Evolutionary conservation across 179 eudicot genomes (phyloP), one percentile per base, ranked within the genome.

Genomic region (Gypsophila paniculata): DNA sequence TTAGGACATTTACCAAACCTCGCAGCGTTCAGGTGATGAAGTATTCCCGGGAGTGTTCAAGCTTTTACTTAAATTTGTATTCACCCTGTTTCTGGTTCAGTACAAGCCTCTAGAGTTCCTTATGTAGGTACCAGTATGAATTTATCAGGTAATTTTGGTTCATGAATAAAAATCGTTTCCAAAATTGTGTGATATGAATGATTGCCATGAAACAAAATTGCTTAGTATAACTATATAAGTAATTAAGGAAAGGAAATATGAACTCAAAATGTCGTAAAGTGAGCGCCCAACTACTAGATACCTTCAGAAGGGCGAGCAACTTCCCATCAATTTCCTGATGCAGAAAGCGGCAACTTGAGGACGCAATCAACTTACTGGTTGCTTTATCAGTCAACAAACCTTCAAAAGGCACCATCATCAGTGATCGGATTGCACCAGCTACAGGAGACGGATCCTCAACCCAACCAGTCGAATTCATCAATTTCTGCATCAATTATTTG

Each of bases 361-460:
- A 83, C 52, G 85, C 84, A 72, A 95, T 85, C 68, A 95, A 84
- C 79, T 83, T 78, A 81, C 84, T 78, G 32, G 99, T 89, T 72
- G 93, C 78, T 78, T 90, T 83, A 73, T 90, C 90, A 18, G 96
- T 83, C 77, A 90, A 76, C 32, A 76, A 67, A 70, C 88, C 96
- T 63, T 87, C 91, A 48, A 82, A 51, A 76, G 86, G 85, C 76
- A 82, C 80, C 76, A 83, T 82, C 79, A 84, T 72, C 78, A 85
- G 71, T 58, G 83, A 84, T 77, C 86, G 83, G 74, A 79, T 77
- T 15, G 90, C 83, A 82, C 85, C 76, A 68, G 96, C 93, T 64
- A 85, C 73, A 68, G 87, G 86, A 69, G 96, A 93, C 65, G 98
- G 99, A 80, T 95, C 99, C 68, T 95, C 96, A 84, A 95, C 80